phyloP scores from a whole-genome alignment of 2,329 filamentous ascomycete genomes.

The Aspergillus awamori region DNA sequence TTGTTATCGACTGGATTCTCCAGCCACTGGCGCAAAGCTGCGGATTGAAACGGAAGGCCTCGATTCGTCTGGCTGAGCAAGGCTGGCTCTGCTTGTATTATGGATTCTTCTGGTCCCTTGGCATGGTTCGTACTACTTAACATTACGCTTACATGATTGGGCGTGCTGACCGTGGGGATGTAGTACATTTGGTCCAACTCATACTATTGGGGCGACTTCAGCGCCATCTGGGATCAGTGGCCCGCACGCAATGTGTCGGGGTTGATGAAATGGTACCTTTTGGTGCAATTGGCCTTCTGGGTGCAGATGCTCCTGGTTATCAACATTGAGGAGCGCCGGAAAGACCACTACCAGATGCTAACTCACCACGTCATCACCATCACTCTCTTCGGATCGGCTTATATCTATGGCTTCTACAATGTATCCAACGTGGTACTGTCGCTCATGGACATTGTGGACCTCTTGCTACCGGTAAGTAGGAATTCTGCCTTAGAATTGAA shows the following conservation, averaged over 20 bases:
- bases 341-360: conserved; percentile 96
- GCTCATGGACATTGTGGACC: conserved; percentile 91
- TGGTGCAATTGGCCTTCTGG: conserved; percentile 91
- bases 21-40: conserved; percentile 72
- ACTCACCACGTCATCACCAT: conserved; percentile 91
- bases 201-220: conserved; percentile 74
- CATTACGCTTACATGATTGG: conserved; percentile 3
- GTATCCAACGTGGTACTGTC: conserved; percentile 87
- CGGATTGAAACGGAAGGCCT: conserved; percentile 77
- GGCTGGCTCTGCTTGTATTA: conserved; percentile 90
- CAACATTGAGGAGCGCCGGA: conserved; percentile 89
- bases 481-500: no score
- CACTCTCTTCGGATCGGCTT: conserved; percentile 76
- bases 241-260: conserved; percentile 74
- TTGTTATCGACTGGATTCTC: conserved; percentile 83
- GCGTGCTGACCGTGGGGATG: conserved; percentile 13
- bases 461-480: conserved; percentile 75
- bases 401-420: conserved; percentile 82
- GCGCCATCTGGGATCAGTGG: conserved; percentile 81
- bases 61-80: conserved; percentile 88
- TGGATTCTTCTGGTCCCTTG: conserved; percentile 76
- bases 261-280: conserved; percentile 83
- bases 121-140: conserved; percentile 65
- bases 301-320: conserved; percentile 92
- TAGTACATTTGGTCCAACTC: conserved; percentile 82